Conservation (phyloP, 2,329 filamentous ascomycete species). For the Trichoderma sp. region DNA sequence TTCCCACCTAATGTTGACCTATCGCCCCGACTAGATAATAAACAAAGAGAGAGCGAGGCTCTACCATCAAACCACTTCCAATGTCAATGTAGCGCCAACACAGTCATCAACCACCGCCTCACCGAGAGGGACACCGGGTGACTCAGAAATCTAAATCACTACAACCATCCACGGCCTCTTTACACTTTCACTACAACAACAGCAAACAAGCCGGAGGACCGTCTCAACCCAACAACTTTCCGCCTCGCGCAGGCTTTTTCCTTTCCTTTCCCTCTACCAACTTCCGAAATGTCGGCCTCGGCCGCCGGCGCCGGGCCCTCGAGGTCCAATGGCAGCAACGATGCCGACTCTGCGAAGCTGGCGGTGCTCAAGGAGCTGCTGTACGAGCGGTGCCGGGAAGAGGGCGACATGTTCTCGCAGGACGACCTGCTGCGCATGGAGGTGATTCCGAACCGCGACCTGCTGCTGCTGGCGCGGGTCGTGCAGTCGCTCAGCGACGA, state of each 20-base stretch:
- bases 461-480: constrained; percentile 53
- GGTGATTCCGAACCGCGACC: constrained; percentile 56
- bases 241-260: neutral
- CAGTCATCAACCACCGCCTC: neutral
- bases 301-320: constrained; percentile 25
- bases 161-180: neutral
- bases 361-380: constrained; percentile 54
- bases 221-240: neutral
- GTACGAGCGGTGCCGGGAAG: constrained; percentile 55
- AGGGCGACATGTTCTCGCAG: constrained; percentile 55
- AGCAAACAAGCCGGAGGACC: neutral
- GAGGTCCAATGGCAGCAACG: constrained; percentile 26
- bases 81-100: constrained; percentile 6
- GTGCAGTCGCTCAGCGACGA: constrained; percentile 59
- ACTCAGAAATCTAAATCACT: neutral
- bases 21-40: neutral
- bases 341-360: constrained; percentile 43
- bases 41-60: neutral
- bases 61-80: neutral
- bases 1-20: neutral
- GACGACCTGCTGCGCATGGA: constrained; percentile 56
- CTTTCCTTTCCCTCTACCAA: neutral
- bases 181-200: neutral
- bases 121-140: neutral
- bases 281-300: constrained; percentile 28